These are phyloP conservation scores for Aspergillus intermedius DNA, from an alignment of 2,329 filamentous ascomycete species.

Conservation along the genomic window DNA sequence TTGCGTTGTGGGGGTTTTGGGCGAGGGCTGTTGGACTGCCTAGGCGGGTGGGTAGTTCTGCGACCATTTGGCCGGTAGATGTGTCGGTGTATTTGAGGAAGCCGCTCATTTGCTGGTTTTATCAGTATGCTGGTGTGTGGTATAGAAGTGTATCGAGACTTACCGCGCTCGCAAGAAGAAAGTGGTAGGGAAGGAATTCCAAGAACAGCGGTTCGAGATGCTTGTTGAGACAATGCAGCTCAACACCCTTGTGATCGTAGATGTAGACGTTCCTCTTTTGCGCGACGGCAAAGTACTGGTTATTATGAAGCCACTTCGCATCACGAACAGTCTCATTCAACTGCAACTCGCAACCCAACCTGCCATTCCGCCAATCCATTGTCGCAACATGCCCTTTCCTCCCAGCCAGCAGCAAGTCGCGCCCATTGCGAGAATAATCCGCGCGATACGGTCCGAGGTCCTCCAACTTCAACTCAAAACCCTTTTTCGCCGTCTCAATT, in stretches of 20 bases:
- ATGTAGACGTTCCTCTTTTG: conserved; percentile 98
- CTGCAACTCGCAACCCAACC: conserved; percentile 84
- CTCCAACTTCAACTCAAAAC: conserved; percentile 80
- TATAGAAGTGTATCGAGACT: conserved; percentile 29
- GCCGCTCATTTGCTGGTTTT: conserved; percentile 62
- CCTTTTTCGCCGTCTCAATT: conserved; percentile 81
- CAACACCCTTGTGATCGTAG: conserved; percentile 84
- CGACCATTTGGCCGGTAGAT: conserved; percentile 82
- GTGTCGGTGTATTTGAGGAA: conserved; percentile 92
- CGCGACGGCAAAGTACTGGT: conserved; percentile 85
- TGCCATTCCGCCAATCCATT: conserved; percentile 93
- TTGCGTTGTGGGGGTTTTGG: conserved; percentile 88
- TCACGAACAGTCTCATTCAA: conserved; percentile 85
- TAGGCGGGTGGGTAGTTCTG: conserved; percentile 76
- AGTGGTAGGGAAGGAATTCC: conserved; percentile 95
- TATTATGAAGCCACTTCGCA: conserved; percentile 87
- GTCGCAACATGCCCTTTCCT: conserved; percentile 91
- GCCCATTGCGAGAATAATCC: conserved; percentile 86
- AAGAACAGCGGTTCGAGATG: conserved; percentile 88
- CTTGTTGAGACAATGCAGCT: conserved; percentile 84
- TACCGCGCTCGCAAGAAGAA: conserved; percentile 78
- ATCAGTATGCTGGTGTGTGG: not conserved
- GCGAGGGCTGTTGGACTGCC: conserved; percentile 76
- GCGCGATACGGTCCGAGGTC: conserved; percentile 78
- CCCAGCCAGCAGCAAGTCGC: conserved; percentile 76